Conservation (phyloP, 352 stramenopile genomes). For the Globisporangium solare region DNA sequence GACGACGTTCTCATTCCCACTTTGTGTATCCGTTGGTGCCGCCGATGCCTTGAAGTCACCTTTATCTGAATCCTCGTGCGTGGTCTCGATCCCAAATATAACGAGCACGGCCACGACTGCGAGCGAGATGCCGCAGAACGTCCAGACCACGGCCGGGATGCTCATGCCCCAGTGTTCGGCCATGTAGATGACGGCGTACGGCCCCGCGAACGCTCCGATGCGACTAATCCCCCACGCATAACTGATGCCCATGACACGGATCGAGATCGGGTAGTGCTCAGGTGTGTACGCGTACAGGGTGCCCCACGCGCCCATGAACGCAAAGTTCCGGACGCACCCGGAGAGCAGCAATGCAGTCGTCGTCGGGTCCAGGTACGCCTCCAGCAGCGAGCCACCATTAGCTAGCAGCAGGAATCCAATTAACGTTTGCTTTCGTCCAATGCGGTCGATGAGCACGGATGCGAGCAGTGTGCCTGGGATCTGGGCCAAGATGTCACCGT, state of each 20-base stretch:
- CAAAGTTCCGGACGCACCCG: not conserved
- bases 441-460: conserved; percentile 3
- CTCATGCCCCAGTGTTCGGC: conserved; percentile 3
- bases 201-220: conserved; percentile 14
- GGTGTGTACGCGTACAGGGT: conserved; percentile 23
- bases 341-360: not conserved
- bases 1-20: not conserved
- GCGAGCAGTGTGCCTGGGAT: not conserved
- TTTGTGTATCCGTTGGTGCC: not conserved
- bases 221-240: conserved; percentile 14
- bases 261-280: conserved; percentile 20
- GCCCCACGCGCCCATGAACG: conserved; percentile 19
- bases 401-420: not conserved
- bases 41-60: not conserved
- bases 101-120: conserved; percentile 1
- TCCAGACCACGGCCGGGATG: conserved; percentile 16
- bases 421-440: conserved; percentile 1
- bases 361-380: not conserved
- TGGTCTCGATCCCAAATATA: not conserved
- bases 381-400: not conserved
- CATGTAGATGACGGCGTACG: conserved; percentile 19
- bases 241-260: conserved; percentile 15
- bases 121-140: conserved; percentile 11
- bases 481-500: conserved; percentile 4
- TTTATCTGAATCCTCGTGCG: not conserved